These are phyloP conservation scores for Micromonas pusilla DNA, from an alignment of 139 green algal species.

Conservation along the genomic window DNA sequence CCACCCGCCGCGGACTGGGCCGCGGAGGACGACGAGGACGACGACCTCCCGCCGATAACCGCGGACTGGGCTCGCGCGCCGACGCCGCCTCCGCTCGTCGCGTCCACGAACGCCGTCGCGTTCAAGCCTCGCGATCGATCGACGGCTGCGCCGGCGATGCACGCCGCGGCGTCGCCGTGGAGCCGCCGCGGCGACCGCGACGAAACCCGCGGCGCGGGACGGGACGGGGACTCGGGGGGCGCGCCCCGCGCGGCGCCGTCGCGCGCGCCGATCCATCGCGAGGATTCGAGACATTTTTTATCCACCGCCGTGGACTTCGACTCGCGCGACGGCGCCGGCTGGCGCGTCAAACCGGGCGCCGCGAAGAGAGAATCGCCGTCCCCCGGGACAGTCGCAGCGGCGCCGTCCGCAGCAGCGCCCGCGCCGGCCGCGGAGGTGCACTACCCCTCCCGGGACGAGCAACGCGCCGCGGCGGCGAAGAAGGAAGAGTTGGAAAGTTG, in stretches of 20 bases:
- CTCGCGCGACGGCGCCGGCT: too few species aligned
- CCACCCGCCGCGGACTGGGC: not conserved
- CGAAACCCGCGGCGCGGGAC: not conserved
- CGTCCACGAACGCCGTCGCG: not conserved
- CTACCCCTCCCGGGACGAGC: not conserved
- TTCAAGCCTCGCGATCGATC: not conserved
- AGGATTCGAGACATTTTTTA: too few species aligned
- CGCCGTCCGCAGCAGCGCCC: not conserved
- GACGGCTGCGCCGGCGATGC: not conserved
- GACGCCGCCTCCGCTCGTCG: not conserved
- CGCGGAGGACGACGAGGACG: not conserved
- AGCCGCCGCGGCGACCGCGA: not conserved
- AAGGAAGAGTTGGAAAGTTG: too few species aligned
- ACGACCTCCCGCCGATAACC: not conserved
- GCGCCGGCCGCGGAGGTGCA: not conserved
- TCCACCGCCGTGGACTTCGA: too few species aligned
- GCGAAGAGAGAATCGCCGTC: too few species aligned
- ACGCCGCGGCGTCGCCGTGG: not conserved
- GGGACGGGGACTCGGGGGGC: not conserved
- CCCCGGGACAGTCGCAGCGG: too few species aligned
- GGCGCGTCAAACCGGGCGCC: too few species aligned
- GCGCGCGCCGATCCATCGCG: too few species aligned
- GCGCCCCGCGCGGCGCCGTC: too few species aligned
- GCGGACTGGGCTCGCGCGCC: not conserved
- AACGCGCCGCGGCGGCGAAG: not conserved